Conservation (phyloP, 1,139 yeast genomes). For the Blastobotrys petasosporus region DNA sequence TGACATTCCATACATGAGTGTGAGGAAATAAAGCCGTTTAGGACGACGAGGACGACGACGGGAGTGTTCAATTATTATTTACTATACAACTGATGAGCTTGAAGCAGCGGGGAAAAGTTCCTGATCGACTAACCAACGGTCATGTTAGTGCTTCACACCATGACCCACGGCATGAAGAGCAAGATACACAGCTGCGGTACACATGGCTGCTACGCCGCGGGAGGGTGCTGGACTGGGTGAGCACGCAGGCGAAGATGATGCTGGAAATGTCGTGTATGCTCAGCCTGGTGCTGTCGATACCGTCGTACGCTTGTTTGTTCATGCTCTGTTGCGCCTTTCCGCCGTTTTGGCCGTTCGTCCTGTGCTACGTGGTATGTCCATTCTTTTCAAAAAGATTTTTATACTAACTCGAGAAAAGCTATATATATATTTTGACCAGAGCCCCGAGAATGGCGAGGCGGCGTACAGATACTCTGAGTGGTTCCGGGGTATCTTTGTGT, state of each 20-base stretch:
- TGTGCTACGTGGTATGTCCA: conserved; percentile 34
- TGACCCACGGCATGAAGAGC: too few species aligned
- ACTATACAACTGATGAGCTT: too few species aligned
- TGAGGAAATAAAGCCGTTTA: too few species aligned
- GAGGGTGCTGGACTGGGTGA: too few species aligned
- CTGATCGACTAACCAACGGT: too few species aligned
- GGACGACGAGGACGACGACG: too few species aligned
- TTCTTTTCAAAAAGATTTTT: background rate
- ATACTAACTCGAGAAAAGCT: conserved; percentile 24
- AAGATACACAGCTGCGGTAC: too few species aligned
- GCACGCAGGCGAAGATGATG: background rate
- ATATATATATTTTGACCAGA: conserved; percentile 54
- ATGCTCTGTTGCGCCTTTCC: conserved; percentile 60
- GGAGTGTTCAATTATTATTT: too few species aligned
- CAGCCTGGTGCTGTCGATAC: conserved; percentile 73
- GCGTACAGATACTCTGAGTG: conserved; percentile 51
- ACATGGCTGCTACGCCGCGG: too few species aligned
- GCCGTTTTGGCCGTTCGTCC: conserved; percentile 57
- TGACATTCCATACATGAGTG: too few species aligned
- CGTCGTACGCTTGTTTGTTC: conserved; percentile 49
- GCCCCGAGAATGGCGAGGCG: conserved; percentile 70
- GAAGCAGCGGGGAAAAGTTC: too few species aligned
- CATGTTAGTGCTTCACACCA: too few species aligned
- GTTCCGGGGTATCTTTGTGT: conserved; percentile 54
- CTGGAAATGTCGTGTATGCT: conserved; percentile 35